Base-by-base conservation (phyloP, 306 rosid species). In the Urtica urens region DNA sequence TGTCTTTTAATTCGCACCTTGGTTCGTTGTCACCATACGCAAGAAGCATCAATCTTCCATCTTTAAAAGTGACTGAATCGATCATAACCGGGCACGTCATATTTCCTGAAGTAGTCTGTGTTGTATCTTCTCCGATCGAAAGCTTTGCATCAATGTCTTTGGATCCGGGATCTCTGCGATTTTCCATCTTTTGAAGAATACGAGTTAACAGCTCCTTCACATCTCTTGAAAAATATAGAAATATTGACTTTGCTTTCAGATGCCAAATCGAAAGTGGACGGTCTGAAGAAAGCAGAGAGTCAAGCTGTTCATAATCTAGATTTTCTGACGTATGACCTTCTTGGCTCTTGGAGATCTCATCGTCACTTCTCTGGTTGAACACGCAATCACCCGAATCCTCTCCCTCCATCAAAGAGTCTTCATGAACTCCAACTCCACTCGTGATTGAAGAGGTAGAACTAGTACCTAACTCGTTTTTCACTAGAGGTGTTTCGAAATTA, bases 11-110 rank as follows among this genome's bases (percentile, higher is more conserved):
- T 64, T 46, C 78, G 71, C 64, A 88, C 97, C 97, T 80, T 17
- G 74, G 87, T 70, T 90, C 95, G 69, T 68, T 72, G 76, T 84
- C 95, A 24, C 95, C 95, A 29, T 81, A 90, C 59, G 95, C 77
- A 57, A 90, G 84, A 49, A 90, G 74, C 95, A 90, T 81, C 59
- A 90, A 62, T 0, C 87, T 74, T 46, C 84, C 97, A 31, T 78
- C 87, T 64, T 77, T 90, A 72, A 84, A 79, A 64, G 68, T 74
- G 56, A 90, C 84, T 70, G 95, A 77, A 72, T 90, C 97, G 41
- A 90, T 59, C 18, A 77, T 68, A 23, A 90, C 69, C 23, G 93
- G 95, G 74, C 81, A 65, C 63, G 58, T 57, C 39, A 53, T 60
- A 53, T 60, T 47, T 31, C 79, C 82, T 63, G 74, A 81, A 58